Base-by-base conservation (phyloP, 1,284 basidiomycete genomes). In the Leucoagaricus sp. region DNA sequence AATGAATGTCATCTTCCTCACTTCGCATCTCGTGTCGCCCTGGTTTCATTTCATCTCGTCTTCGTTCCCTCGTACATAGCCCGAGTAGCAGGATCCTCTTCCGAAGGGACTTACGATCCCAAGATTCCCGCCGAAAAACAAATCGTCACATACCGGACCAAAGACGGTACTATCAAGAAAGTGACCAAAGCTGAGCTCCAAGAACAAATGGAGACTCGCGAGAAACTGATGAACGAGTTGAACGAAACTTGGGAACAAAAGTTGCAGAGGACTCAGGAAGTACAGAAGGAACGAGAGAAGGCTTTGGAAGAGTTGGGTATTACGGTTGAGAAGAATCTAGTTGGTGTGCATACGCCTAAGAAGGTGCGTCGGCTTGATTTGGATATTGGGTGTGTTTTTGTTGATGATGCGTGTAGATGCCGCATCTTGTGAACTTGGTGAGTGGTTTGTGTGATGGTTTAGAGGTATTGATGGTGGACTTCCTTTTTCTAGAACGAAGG, bases 201-300 rank as follows among this genome's bases (percentile, higher is more conserved):
- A 71, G 96, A 99, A 62, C 96, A 98, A 74, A 86, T 98, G 75
- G 92, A 98, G 75, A 84, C 93, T 49, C 92, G 92, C 70, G 96
- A 99, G 78, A 98, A 98, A 78, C 78, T 99, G 60, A 98, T 99
- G 95, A 84, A 94, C 74, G 85, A 88, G 64, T 76, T 98, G 70
- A 98, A 98, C 70, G 92, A 98, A 77, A 98, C 95, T 2, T 98
- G 96, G 96, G 96, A 99, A 74, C 83, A 98, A 75, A 99, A 99
- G 79, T 78, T 99, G 78, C 75, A 80, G 63, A 85, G 93, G 69
- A 98, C 96, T 13, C 92, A 96, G 69, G 90, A 93, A 69, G 94
- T 98, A 42, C 96, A 98, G 74, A 92, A 91, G 67, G 94, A 98
- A 75, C 84, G 96, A 60, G 96, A 99, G 77, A 89, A 95, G 78